Evolutionary conservation across 2,329 filamentous ascomycete genomes (phyloP).

Genomic region (Tympanopsis confertula): DNA sequence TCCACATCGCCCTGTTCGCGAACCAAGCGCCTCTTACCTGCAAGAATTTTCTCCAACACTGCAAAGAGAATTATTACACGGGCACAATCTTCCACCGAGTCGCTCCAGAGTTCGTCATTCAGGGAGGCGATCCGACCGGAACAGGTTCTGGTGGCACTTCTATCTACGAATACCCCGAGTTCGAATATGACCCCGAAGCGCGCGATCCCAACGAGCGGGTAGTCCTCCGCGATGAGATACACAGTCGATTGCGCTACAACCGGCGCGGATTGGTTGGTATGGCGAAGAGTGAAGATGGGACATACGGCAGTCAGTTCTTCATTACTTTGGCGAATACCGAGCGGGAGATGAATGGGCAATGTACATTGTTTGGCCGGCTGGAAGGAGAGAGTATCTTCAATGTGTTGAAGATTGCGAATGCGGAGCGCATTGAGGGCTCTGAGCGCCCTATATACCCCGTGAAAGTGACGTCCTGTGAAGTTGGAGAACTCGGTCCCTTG

Average conservation of each 20-base stretch:
- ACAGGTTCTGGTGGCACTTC: conserved; percentile 52
- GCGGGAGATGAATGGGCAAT: conserved; percentile 49
- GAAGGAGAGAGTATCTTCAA: conserved; percentile 63
- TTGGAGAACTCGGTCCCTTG: conserved; percentile 29
- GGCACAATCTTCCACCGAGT: conserved; percentile 57
- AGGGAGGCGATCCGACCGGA: conserved; percentile 57
- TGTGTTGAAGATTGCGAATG: conserved; percentile 55
- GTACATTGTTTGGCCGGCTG: conserved; percentile 56
- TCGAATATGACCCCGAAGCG: conserved; percentile 5
- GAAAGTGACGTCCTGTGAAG: conserved; percentile 34
- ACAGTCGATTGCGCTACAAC: conserved; percentile 55
- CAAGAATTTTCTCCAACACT: conserved; percentile 61
- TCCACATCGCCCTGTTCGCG: conserved; percentile 57
- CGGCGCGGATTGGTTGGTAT: conserved; percentile 56
- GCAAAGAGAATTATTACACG: conserved; percentile 57
- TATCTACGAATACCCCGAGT: conserved; percentile 46
- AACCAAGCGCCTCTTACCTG: conserved; percentile 53
- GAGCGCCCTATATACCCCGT: conserved; percentile 55
- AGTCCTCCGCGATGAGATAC: conserved; percentile 42
- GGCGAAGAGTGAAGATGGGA: conserved; percentile 41
- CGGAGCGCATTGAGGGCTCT: conserved; percentile 34
- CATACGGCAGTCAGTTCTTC: conserved; percentile 59
- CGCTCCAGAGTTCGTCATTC: conserved; percentile 53
- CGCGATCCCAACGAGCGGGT: neutral
- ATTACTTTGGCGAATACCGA: conserved; percentile 47